These are phyloP conservation scores for Kickxella alabastrina DNA, from an alignment of 192 early-diverging fungal genomes.

Conservation along the genomic window DNA sequence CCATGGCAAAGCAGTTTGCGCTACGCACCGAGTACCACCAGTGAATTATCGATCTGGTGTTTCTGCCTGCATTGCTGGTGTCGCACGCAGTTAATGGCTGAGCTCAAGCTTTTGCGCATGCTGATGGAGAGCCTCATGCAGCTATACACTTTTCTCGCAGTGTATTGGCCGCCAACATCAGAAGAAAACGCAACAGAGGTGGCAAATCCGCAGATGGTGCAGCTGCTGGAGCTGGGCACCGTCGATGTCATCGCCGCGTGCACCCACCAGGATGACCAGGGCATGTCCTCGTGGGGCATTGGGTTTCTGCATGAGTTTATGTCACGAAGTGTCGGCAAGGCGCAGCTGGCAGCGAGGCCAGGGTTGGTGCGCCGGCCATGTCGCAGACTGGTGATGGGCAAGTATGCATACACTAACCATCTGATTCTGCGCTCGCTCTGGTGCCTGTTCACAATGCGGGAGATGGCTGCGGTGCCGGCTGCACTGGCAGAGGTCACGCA, in stretches of 20 bases:
- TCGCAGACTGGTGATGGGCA: conserved; percentile 24
- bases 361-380: conserved; percentile 34
- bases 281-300: conserved; percentile 48
- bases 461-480: no score
- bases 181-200: background rate
- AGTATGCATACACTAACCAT: conserved; percentile 48
- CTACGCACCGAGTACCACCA: conserved; percentile 20
- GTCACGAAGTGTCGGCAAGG: conserved; percentile 31
- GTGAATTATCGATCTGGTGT: conserved; percentile 24
- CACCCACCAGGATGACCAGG: conserved; percentile 31
- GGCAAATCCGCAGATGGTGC: conserved; percentile 15
- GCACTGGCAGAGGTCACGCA: conserved; percentile 16
- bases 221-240: conserved; percentile 29
- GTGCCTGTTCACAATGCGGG: conserved; percentile 20
- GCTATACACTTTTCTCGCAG: conserved; percentile 34
- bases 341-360: conserved; percentile 25
- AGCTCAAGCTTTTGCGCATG: conserved; percentile 27
- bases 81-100: conserved; percentile 10
- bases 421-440: conserved; percentile 46
- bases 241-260: conserved; percentile 28
- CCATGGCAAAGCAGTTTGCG: conserved; percentile 20
- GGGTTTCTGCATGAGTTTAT: conserved; percentile 49
- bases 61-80: conserved; percentile 31
- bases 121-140: conserved; percentile 39
- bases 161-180: background rate